phyloP scores from a whole-genome alignment of 176 grass and related monocot species.

The Carex kokanica region DNA sequence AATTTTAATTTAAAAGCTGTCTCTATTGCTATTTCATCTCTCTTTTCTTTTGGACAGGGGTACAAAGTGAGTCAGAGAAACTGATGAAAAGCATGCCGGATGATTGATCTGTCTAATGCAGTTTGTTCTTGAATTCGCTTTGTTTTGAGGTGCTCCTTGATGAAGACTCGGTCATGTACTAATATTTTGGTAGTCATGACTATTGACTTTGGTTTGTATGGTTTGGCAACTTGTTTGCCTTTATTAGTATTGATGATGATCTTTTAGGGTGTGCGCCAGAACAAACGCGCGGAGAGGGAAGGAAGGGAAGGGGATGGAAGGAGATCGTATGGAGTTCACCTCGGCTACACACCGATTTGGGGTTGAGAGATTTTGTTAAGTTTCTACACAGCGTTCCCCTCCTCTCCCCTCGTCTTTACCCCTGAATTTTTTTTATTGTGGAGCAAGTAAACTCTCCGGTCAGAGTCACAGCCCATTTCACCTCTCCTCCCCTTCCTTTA shows the following conservation, averaged over 20 bases:
- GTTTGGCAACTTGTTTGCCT: neutral
- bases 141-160: neutral
- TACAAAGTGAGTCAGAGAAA: neutral
- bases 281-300: no score
- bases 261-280: neutral
- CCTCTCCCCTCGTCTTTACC: no score
- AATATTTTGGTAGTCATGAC: neutral
- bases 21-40: neutral
- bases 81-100: neutral
- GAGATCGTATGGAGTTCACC: no score
- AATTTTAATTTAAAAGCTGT: neutral
- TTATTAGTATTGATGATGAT: neutral
- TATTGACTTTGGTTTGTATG: neutral
- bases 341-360: no score
- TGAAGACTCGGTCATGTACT: neutral
- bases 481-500: no score
- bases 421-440: no score
- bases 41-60: neutral
- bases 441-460: no score
- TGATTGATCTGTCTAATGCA: neutral
- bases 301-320: no score
- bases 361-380: no score
- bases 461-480: no score
- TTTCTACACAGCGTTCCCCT: no score
- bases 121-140: neutral